Base-by-base conservation (phyloP, 495 filamentous ascomycete species). In the Hypomontagnella submonticulosa region DNA sequence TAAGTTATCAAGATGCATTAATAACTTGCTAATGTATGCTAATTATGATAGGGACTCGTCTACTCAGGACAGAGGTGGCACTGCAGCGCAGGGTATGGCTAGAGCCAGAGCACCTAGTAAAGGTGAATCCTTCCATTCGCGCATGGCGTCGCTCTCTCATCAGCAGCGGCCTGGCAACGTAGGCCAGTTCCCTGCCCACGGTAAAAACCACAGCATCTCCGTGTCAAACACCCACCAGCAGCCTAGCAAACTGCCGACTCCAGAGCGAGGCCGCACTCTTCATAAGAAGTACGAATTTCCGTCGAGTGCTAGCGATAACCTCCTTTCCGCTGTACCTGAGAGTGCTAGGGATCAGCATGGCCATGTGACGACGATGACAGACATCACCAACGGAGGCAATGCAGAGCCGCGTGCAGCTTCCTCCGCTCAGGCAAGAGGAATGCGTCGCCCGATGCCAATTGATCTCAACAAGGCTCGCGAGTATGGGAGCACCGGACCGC, bases 281-380 rank as follows among this genome's bases (percentile, higher is more conserved):
- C 61, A 58, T 11, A 40, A 43, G 12, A 34, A 36, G 0, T 67
- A 63, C 18, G 62, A 71, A 4, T 61, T 68, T 27, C 46, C 18
- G 34, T 38, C 16, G 13, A 58, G 30, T 34, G 58, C 60, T 10
- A 38, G 15, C 4, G 58, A 69, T 9, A 53, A 69, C 3, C 3
- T 7, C 34, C 50, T 62, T 1, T 59, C 56, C 23, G 60, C 67
- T 6, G 57, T 63, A 0, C 18, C 19, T 15, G 64, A 68, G 34
- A 58, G 11, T 18, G 40, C 48, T n/a, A 41, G 46, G 20, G 40
- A 41, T 13, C 23, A 49, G 19, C 15, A 55, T 12, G 66, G 64
- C 43, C 49, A 46, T 8, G 6, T 63, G 9, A 73, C 62, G 0
- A 73, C 65, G 6, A 49, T 73, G 58, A 57, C 66, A 6, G 69